These are phyloP conservation scores for Trichoderma oligosporum DNA, from an alignment of 2,329 filamentous ascomycete genomes.

Conservation along the genomic window DNA sequence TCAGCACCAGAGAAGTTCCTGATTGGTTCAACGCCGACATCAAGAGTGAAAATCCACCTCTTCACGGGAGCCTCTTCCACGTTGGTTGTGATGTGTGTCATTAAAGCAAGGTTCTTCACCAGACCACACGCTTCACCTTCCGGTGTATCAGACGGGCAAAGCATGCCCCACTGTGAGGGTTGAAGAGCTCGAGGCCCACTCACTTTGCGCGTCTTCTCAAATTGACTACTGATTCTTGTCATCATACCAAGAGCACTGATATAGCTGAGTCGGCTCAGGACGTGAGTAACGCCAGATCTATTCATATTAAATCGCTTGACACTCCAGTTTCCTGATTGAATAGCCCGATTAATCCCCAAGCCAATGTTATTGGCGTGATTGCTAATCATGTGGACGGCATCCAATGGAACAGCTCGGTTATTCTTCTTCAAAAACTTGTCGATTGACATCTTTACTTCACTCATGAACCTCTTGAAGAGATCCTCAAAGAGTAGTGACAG, in stretches of 20 bases:
- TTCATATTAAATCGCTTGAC: conserved; percentile 99
- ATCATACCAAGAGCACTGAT: conserved; percentile 98
- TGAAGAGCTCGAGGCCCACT: conserved; percentile 92
- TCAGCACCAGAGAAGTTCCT: conserved; percentile 71
- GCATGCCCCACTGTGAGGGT: conserved; percentile 96
- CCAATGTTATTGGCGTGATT: conserved; percentile 86
- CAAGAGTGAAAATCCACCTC: conserved; percentile 79
- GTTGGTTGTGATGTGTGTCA: conserved; percentile 98
- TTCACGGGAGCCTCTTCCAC: conserved; percentile 89
- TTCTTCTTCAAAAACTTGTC: conserved; percentile 95
- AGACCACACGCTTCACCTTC: conserved; percentile 98
- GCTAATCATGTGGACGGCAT: conserved; percentile 79
- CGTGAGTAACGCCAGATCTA: conserved; percentile 91
- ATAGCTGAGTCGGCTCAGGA: conserved; percentile 91
- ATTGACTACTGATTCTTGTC: conserved; percentile 97
- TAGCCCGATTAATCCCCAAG: conserved; percentile 88
- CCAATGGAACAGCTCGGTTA: conserved; percentile 81
- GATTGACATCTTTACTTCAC: conserved; percentile 84
- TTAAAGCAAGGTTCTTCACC: conserved; percentile 95
- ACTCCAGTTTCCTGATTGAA: conserved; percentile 97
- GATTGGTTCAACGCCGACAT: conserved; percentile 76
- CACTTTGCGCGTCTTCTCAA: conserved; percentile 97
- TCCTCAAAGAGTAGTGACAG: conserved; percentile 94
- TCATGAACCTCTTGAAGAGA: conserved; percentile 92
- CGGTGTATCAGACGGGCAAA: conserved; percentile 94